Base-by-base conservation (phyloP, 2,329 filamentous ascomycete genomes). In the Penicillium sp. region DNA sequence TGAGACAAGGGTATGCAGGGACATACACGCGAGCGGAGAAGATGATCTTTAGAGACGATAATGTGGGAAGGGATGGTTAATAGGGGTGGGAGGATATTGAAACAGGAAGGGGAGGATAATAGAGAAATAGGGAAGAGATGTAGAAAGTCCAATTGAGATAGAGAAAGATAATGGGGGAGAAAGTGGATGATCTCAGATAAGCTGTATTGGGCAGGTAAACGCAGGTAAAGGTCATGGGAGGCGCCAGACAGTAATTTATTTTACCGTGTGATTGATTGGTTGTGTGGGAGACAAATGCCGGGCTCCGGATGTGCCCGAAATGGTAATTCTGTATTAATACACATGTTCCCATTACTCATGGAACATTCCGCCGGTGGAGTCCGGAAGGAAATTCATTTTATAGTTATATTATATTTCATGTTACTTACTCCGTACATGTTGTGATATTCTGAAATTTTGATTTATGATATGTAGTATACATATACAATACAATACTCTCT, bases 341-440 rank as follows among this genome's bases (percentile, higher is more conserved):
- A 40, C 4, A 22, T 22, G 30, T 57, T 57, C 25, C 25, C 14
- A 46, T 57, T 56, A 56, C 50, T 59, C 57, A 54, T 64, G 54
- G 63, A 65, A 65, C 62, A 60, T 65, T 65, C 63, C 53, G 22
- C 58, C 56, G 58, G 63, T 65, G 63, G 63, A 64, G 57, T 55
- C 55, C 55, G 55, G 50, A 50, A 49, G 51, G 48, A 28, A 28
- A 26, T 26, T 5, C 12, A 22, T 37, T 30, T n/a, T 28, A 22
- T 41, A 17, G 41, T 50, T 37, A 45, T 16, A 36, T 22, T 31
- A 31, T 11, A 11, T 40, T 28, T 26, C 31, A 16, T 44, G 9
- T 53, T 51, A n/a, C n/a, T n/a, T n/a, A n/a, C n/a, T n/a, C n/a
- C n/a, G n/a, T n/a, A n/a, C n/a, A n/a, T n/a, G n/a, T n/a, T n/a